Percentiles rank a stretch among this genome's conserved stretches.
phyloP scores from a whole-genome alignment of 2,329 filamentous ascomycete species.

The Fusarium cicatricum region DNA sequence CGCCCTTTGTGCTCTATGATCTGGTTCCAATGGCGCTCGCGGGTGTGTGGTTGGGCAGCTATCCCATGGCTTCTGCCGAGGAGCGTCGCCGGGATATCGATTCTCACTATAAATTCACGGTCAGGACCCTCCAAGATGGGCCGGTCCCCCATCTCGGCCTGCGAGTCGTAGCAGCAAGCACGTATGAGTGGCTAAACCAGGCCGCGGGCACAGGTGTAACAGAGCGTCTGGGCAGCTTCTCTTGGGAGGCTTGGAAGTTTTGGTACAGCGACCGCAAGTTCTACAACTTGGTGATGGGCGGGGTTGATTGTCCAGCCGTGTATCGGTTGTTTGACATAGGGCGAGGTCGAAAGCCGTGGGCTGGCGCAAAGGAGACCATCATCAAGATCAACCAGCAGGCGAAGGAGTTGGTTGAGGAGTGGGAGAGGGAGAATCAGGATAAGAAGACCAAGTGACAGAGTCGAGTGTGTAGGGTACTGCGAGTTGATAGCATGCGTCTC shows the following conservation, averaged over 20 bases:
- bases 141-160: slow-evolving; percentile 40
- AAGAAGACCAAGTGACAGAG: slow-evolving; percentile 31
- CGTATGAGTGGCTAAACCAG: slow-evolving; percentile 50
- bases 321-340: slow-evolving; percentile 54
- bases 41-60: slow-evolving; percentile 40
- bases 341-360: slow-evolving; percentile 50
- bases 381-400: slow-evolving; percentile 38
- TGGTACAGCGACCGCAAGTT: slow-evolving; percentile 53
- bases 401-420: slow-evolving; percentile 30
- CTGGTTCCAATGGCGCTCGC: slow-evolving; percentile 44
- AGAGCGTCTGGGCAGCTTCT: slow-evolving; percentile 50
- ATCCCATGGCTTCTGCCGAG: slow-evolving; percentile 28
- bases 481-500: too few relatives aligned
- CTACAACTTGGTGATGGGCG: slow-evolving; percentile 52
- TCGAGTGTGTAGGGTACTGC: neutral
- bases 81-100: slow-evolving; percentile 43
- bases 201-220: slow-evolving; percentile 53
- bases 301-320: slow-evolving; percentile 48
- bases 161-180: slow-evolving; percentile 29
- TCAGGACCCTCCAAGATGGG: slow-evolving; percentile 34
- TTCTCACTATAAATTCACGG: slow-evolving; percentile 38
- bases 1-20: slow-evolving; percentile 43
- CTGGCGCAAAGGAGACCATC: slow-evolving; percentile 47
- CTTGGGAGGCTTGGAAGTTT: slow-evolving; percentile 52
- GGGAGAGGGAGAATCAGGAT: slow-evolving; percentile 33